Percentiles rank a stretch among this genome's conserved stretches.
Conservation (phyloP, 371 early-diverging fungal species). For the Umbelopsis sp. region DNA sequence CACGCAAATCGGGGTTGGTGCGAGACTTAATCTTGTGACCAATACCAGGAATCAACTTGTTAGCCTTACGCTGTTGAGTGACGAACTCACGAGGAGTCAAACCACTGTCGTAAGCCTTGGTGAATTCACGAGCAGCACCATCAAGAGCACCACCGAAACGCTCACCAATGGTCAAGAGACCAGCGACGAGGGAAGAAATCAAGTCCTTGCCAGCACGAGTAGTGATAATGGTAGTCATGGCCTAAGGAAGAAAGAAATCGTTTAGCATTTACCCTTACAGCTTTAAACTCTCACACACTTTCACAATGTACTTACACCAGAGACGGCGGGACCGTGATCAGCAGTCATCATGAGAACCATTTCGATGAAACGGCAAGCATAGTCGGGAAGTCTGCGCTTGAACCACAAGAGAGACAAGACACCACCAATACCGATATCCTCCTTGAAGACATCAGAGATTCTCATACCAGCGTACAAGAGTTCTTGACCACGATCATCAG, state of each 20-base stretch:
- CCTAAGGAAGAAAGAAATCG: slow-evolving; percentile 42
- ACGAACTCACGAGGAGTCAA: slow-evolving; percentile 92
- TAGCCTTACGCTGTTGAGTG: slow-evolving; percentile 86
- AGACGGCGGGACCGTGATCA: slow-evolving; percentile 92
- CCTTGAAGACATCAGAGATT: slow-evolving; percentile 96
- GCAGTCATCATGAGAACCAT: slow-evolving; percentile 99
- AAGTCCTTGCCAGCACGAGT: slow-evolving; percentile 98
- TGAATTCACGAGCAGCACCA: slow-evolving; percentile 92
- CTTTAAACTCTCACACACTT: background rate
- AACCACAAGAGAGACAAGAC: slow-evolving; percentile 97
- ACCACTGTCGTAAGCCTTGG: slow-evolving; percentile 87
- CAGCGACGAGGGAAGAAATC: slow-evolving; percentile 91
- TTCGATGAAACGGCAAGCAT: slow-evolving; percentile 96
- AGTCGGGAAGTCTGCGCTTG: slow-evolving; percentile 94
- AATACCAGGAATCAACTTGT: slow-evolving; percentile 94
- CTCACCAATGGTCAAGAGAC: slow-evolving; percentile 95
- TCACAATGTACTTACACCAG: slow-evolving; percentile 46
- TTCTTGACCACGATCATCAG: slow-evolving; percentile 98
- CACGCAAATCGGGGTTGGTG: slow-evolving; percentile 97
- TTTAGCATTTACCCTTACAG: too few relatives aligned
- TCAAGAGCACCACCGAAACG: slow-evolving; percentile 98
- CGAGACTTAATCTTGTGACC: slow-evolving; percentile 99
- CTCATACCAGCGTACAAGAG: slow-evolving; percentile 98
- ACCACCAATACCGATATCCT: slow-evolving; percentile 97
- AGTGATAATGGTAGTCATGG: slow-evolving; percentile 98